A percentile compares a stretch with the other conserved stretches of the same genome.
These are phyloP conservation scores for Isabelozyma heimii DNA, from an alignment of 805 yeast species.

Conservation along the genomic window DNA sequence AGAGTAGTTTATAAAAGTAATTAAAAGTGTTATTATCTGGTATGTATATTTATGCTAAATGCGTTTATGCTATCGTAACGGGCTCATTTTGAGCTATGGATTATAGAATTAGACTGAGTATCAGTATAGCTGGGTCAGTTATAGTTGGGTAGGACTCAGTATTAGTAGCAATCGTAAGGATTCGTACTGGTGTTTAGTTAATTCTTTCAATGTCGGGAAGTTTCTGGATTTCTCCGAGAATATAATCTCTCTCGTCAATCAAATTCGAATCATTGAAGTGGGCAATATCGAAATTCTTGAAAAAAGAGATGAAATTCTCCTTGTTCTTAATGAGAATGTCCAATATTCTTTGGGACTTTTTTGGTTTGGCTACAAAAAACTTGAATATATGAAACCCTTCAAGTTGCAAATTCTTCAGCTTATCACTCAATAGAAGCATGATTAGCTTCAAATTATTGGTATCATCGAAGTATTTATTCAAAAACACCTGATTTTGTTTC, in stretches of 20 bases:
- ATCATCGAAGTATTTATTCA: conserved; percentile 75
- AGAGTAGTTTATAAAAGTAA: not conserved
- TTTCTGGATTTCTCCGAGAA: conserved; percentile 68
- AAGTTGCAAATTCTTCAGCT: conserved; percentile 80
- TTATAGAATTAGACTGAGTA: too few species aligned
- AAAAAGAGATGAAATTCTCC: conserved; percentile 67
- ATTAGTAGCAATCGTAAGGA: too few species aligned
- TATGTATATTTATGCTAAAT: not conserved
- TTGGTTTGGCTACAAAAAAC: conserved; percentile 94
- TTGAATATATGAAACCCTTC: conserved; percentile 94
- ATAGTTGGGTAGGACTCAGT: too few species aligned
- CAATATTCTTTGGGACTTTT: conserved; percentile 71
- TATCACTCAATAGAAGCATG: conserved; percentile 84
- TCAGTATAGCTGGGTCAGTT: too few species aligned
- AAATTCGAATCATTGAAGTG: conserved; percentile 65
- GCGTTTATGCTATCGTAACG: not conserved
- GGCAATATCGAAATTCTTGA: conserved; percentile 61
- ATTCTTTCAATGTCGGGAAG: conserved; percentile 57
- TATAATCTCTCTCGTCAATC: conserved; percentile 77
- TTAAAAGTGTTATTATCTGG: not conserved
- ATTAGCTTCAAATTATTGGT: conserved; percentile 80
- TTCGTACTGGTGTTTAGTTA: not conserved
- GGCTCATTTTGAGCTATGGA: too few species aligned
- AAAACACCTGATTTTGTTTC: conserved; percentile 66
- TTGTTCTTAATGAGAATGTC: conserved; percentile 85